These are phyloP conservation scores for Candida tunisiensis DNA, from an alignment of 1,139 yeast species.

Conservation along the genomic window DNA sequence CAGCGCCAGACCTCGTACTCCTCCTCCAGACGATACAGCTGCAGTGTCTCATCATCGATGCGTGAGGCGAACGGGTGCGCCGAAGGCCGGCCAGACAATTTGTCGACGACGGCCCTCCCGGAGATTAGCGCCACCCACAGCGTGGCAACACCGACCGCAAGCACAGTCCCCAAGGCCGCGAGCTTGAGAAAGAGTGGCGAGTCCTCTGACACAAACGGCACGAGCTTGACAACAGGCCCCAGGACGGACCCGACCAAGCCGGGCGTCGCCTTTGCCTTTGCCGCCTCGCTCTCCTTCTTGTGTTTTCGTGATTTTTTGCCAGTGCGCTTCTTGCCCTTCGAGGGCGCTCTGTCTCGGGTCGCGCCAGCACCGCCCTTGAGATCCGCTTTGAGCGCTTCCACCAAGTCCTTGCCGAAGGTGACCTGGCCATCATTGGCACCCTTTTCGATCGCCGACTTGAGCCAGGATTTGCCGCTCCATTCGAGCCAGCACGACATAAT, in stretches of 20 bases:
- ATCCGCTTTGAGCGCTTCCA: conserved; percentile 38
- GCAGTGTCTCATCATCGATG: background rate
- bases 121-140: conserved; percentile 10
- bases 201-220: conserved; percentile 5
- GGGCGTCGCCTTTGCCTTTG: conserved; percentile 10
- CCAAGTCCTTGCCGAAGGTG: conserved; percentile 42
- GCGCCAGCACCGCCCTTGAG: conserved; percentile 18
- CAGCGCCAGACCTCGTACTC: conserved; percentile 71
- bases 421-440: conserved; percentile 88
- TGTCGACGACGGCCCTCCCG: conserved; percentile 3
- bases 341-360: conserved; percentile 2
- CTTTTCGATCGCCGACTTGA: conserved; percentile 59
- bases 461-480: conserved; percentile 92
- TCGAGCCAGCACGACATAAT: conserved; percentile 52
- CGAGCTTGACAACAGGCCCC: conserved; percentile 4
- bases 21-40: conserved; percentile 20
- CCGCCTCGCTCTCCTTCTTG: conserved; percentile 5
- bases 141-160: conserved; percentile 6
- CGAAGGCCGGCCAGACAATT: background rate
- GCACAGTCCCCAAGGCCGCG: conserved; percentile 1
- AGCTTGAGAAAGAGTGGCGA: conserved; percentile 5
- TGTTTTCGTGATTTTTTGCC: conserved; percentile 11
- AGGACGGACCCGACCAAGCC: conserved; percentile 5
- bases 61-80: background rate
- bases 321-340: conserved; percentile 2